A percentile compares a stretch with the other conserved stretches of the same genome.
These are phyloP conservation scores for Lactarius indigo DNA, from an alignment of 768 basidiomycete species.

Conservation along the genomic window DNA sequence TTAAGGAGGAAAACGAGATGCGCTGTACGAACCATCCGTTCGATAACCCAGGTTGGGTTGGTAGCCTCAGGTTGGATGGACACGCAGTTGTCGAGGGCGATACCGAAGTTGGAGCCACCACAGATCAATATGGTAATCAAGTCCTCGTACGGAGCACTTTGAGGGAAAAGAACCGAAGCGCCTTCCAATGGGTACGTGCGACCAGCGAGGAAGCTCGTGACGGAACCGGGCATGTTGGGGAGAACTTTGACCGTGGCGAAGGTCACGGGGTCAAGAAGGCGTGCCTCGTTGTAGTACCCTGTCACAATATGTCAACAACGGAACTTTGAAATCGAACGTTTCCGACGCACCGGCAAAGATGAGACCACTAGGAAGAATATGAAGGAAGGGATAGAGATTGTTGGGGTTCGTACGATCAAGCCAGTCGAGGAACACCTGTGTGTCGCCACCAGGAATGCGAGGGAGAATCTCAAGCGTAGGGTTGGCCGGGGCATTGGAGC, in stretches of 20 bases:
- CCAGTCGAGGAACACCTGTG: slow-evolving; percentile 59
- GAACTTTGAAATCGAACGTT: background rate
- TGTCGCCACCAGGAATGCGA: slow-evolving; percentile 59
- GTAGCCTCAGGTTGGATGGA: slow-evolving; percentile 59
- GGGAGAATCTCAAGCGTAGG: slow-evolving; percentile 74
- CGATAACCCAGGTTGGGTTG: slow-evolving; percentile 64
- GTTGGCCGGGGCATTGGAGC: slow-evolving; percentile 61
- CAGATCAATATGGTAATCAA: slow-evolving; percentile 68
- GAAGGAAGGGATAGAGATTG: slow-evolving; percentile 76
- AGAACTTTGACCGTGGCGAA: slow-evolving; percentile 57
- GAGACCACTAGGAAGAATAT: slow-evolving; percentile 63
- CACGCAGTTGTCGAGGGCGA: slow-evolving; percentile 67
- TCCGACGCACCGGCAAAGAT: slow-evolving; percentile 63
- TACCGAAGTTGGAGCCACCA: slow-evolving; percentile 65
- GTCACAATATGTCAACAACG: background rate
- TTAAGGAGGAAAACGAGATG: background rate
- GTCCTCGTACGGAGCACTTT: slow-evolving; percentile 68
- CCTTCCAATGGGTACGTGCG: slow-evolving; percentile 79
- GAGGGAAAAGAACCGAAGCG: slow-evolving; percentile 64
- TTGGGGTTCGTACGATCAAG: slow-evolving; percentile 71
- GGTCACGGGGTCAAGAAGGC: slow-evolving; percentile 62
- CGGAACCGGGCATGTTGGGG: slow-evolving; percentile 73
- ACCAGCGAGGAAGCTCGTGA: slow-evolving; percentile 67
- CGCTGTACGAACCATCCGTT: slow-evolving; percentile 63
- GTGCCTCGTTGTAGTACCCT: slow-evolving; percentile 82